Percentiles rank a stretch among this genome's conserved stretches.
These are phyloP conservation scores for Naganishia randhawae DNA, from an alignment of 768 basidiomycete genomes.

Conservation along the genomic window DNA sequence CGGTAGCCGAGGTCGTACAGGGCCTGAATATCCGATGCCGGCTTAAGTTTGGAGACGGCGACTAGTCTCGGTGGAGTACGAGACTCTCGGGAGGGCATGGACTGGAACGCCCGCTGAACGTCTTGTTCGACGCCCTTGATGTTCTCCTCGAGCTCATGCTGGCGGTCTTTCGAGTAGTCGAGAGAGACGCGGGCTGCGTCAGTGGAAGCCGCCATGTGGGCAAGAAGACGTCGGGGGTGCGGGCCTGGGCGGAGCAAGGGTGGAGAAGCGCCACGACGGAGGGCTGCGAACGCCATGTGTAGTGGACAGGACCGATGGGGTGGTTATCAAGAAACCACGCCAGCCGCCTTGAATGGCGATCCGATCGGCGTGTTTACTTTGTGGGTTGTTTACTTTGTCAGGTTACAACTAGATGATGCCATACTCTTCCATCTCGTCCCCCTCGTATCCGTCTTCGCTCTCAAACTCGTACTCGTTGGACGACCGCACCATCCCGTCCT, in stretches of 20 bases:
- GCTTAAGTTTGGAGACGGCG: constrained; percentile 91
- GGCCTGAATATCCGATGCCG: constrained; percentile 75
- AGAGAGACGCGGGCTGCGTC: too few relatives aligned
- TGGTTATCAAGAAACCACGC: too few relatives aligned
- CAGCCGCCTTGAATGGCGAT: too few relatives aligned
- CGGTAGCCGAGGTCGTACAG: constrained; percentile 76
- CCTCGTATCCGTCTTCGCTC: constrained; percentile 16
- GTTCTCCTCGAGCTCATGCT: constrained; percentile 47
- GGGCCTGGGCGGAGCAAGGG: too few relatives aligned
- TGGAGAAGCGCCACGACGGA: too few relatives aligned
- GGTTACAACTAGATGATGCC: neutral
- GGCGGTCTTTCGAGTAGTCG: constrained; percentile 44
- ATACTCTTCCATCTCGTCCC: constrained; percentile 1
- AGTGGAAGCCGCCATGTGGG: too few relatives aligned
- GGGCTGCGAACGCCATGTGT: too few relatives aligned
- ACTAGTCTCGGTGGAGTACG: constrained; percentile 57
- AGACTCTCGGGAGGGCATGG: neutral
- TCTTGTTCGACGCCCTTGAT: constrained; percentile 42
- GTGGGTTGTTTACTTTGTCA: neutral
- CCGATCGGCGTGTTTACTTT: too few relatives aligned
- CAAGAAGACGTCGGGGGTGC: too few relatives aligned
- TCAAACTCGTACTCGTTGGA: constrained; percentile 18
- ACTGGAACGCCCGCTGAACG: constrained; percentile 34
- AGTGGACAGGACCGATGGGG: too few relatives aligned
- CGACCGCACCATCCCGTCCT: constrained; percentile 3